These are phyloP conservation scores for Viola pubescens DNA, from an alignment of 441 rosid species.

Conservation along the genomic window DNA sequence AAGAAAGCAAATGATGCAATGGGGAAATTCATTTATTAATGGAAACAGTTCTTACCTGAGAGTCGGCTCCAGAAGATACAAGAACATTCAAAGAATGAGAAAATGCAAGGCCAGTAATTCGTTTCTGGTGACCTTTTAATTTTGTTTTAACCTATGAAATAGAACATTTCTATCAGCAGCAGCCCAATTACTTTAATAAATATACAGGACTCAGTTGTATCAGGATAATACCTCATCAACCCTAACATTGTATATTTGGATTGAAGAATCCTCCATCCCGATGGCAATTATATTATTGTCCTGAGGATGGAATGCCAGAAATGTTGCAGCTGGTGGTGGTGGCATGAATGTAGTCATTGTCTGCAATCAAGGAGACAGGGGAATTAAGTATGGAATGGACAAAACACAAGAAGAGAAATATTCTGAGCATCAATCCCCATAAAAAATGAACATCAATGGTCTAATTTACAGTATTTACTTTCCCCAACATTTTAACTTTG, in stretches of 20 bases:
- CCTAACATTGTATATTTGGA: conserved; percentile 71
- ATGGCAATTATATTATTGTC: conserved; percentile 81
- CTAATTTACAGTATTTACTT: too few species aligned
- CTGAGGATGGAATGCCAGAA: conserved; percentile 75
- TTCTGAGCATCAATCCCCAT: not conserved
- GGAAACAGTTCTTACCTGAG: conserved; percentile 42
- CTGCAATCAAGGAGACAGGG: conserved; percentile 30
- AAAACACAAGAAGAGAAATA: not conserved
- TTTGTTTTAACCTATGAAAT: conserved; percentile 56
- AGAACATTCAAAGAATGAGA: conserved; percentile 51
- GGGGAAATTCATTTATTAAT: not conserved
- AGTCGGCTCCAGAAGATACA: conserved; percentile 77
- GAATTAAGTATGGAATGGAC: not conserved
- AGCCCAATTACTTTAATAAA: conserved; percentile 8
- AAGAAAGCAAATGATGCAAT: not conserved
- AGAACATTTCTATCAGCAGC: conserved; percentile 5
- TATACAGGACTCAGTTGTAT: conserved; percentile 7
- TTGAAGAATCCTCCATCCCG: conserved; percentile 71
- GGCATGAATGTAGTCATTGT: conserved; percentile 83
- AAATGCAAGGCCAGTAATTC: conserved; percentile 82
- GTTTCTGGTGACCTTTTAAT: conserved; percentile 66
- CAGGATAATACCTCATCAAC: conserved; percentile 53
- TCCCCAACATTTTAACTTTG: too few species aligned
- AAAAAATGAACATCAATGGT: not conserved
- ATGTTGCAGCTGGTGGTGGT: conserved; percentile 76